Conservation (phyloP, 495 filamentous ascomycete species). For the Hypoxylon crocopeplum region DNA sequence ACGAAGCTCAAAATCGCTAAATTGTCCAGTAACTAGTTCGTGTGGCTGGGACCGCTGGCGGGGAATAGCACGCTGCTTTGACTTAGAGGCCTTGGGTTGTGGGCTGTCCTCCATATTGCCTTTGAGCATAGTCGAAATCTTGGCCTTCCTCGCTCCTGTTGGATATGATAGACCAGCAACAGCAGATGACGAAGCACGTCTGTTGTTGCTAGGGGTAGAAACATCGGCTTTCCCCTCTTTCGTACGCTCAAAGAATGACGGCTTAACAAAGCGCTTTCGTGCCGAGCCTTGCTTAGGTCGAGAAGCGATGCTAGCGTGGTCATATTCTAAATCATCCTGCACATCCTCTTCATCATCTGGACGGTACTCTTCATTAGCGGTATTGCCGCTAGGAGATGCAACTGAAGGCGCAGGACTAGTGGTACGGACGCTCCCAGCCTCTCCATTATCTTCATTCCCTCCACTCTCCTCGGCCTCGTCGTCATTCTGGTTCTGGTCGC, state of each 20-base stretch:
- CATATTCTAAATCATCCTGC: not conserved
- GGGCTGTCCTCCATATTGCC: conserved; percentile 14
- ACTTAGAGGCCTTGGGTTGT: conserved; percentile 1
- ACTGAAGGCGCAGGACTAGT: not conserved
- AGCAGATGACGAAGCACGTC: conserved; percentile 1
- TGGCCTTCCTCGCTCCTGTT: conserved; percentile 13
- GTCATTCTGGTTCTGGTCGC: not conserved
- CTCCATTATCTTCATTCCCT: not conserved
- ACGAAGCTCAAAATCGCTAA: conserved; percentile 42
- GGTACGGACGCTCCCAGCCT: not conserved
- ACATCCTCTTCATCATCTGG: conserved; percentile 1
- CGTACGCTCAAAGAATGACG: conserved; percentile 32
- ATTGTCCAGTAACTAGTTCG: conserved; percentile 35
- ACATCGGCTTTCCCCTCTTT: conserved; percentile 12
- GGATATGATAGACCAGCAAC: conserved; percentile 11
- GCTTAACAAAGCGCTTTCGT: conserved; percentile 36
- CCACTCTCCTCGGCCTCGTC: not conserved
- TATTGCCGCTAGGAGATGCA: not conserved
- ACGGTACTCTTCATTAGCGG: conserved; percentile 6
- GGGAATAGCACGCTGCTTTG: not conserved
- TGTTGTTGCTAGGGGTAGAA: not conserved
- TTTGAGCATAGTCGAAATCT: conserved; percentile 32
- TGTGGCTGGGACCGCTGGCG: not conserved
- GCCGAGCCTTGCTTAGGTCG: conserved; percentile 15
- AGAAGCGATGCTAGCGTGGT: not conserved